Evolutionary conservation across 441 rosid genomes (phyloP), one percentile per base, ranked within the genome.

Genomic region (Pelargonium australe): DNA sequence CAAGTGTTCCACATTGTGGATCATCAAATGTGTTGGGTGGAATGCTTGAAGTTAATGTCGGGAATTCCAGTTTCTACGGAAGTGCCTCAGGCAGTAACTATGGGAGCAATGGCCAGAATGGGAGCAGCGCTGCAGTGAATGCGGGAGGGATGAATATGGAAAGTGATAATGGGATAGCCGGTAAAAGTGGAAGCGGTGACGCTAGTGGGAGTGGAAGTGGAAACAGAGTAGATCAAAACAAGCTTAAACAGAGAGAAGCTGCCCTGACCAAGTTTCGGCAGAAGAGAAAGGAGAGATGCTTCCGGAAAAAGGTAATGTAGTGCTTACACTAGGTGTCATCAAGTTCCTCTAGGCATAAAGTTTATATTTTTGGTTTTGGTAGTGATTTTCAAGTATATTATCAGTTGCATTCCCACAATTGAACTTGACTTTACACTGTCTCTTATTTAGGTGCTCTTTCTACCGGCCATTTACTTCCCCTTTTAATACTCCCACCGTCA

Each of bases 261-360:
- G 91, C 89, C 55, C 77, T 86, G 69, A 68, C 75, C 68, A 89
- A 89, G 75, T 91, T 91, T 77, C 89, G 87, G 1, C 86, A 80
- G 79, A 89, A 89, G 80, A 87, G 96, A 66, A 91, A 89, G 82
- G 94, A 91, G 64, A 68, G 91, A 82, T 89, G 96, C 77, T 91
- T 85, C 68, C 91, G 87, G 71, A 87, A 89, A 76, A 85, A 77
- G 91, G 94, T 89, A 82, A 76, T 28, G 10, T 67, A 2, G 16
- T 49, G 7, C 57, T 10, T 13, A 49, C 14, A 10, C 4, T 49
- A 49, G 57, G 14, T n/a, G 12, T 2, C 57, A 49, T 16, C 1
- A 2, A 43, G 47, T 10, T 43, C n/a, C 16, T 49, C 14, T 0
- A 49, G 17, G 5, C 12, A 49, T 49, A 2, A 14, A 13, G 7